Conservation (phyloP, 371 early-diverging fungal genomes). For the Phascolomyces articulosus region DNA sequence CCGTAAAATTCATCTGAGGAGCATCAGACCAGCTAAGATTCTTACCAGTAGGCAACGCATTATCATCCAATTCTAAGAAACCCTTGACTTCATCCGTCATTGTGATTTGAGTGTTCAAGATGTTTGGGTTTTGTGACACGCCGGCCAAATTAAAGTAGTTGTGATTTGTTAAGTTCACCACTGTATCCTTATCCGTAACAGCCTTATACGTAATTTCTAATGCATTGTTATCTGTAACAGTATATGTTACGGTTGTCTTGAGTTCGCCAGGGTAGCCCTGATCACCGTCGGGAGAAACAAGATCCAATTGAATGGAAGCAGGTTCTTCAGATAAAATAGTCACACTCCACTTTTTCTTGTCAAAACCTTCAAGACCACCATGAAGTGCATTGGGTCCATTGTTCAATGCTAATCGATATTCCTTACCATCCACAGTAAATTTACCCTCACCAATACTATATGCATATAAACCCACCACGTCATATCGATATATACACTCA, state of each 20-base stretch:
- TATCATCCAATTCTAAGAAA: constrained; percentile 54
- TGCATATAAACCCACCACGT: neutral
- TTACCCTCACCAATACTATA: constrained; percentile 44
- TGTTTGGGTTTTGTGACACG: constrained; percentile 37
- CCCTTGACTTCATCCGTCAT: constrained; percentile 53
- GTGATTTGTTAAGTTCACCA: constrained; percentile 44
- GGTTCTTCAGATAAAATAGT: constrained; percentile 41
- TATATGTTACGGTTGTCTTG: constrained; percentile 40
- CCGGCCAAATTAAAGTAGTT: constrained; percentile 58
- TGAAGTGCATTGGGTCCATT: constrained; percentile 50
- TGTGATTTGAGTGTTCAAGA: constrained; percentile 54
- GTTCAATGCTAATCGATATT: constrained; percentile 34
- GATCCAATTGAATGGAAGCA: constrained; percentile 45
- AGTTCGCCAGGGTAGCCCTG: constrained; percentile 51
- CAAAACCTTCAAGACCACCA: constrained; percentile 52
- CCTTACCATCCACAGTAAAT: constrained; percentile 42
- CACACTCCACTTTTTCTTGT: constrained; percentile 44
- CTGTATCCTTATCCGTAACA: constrained; percentile 35
- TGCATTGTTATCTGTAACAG: constrained; percentile 39
- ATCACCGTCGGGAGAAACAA: constrained; percentile 50
- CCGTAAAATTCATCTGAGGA: constrained; percentile 60
- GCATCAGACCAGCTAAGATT: constrained; percentile 41
- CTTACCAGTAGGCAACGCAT: constrained; percentile 70
- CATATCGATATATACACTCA: neutral
- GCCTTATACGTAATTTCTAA: constrained; percentile 41